Evolutionary conservation across 345 rosid genomes (phyloP).

Genomic region (Rhodamnia rubescens): DNA sequence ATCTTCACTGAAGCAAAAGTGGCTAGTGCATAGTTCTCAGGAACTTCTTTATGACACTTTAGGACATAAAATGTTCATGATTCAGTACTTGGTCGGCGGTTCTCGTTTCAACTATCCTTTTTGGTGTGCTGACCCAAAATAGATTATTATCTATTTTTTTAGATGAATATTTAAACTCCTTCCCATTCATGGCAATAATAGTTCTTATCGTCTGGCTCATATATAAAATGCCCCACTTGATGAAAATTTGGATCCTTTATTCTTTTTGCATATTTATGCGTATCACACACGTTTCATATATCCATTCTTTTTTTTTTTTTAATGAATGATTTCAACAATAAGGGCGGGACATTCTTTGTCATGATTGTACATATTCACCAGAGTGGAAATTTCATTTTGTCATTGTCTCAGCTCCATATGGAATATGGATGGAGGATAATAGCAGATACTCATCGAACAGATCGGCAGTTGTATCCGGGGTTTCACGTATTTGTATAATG

Average conservation of each 20-base stretch:
- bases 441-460: not conserved
- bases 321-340: not conserved
- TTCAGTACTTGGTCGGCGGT: not conserved
- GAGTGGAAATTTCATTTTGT: not conserved
- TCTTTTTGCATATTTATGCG: too few species aligned
- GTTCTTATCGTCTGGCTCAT: too few species aligned
- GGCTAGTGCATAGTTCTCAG: not conserved
- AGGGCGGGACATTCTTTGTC: not conserved
- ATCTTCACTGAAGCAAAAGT: not conserved
- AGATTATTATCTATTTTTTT: too few species aligned
- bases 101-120: not conserved
- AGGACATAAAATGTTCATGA: not conserved
- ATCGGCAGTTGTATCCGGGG: too few species aligned
- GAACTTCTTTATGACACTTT: not conserved
- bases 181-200: too few species aligned
- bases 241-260: too few species aligned
- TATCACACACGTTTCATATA: not conserved
- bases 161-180: too few species aligned
- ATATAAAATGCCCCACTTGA: too few species aligned
- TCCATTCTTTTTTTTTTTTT: too few species aligned
- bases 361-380: not conserved
- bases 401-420: not conserved
- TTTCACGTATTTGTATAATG: not conserved
- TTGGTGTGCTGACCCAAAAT: too few species aligned
- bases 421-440: not conserved